Percentiles rank a stretch among this genome's conserved stretches.
These are phyloP conservation scores for Phialemonium atrogriseum DNA, from an alignment of 2,329 filamentous ascomycete species.

Conservation along the genomic window DNA sequence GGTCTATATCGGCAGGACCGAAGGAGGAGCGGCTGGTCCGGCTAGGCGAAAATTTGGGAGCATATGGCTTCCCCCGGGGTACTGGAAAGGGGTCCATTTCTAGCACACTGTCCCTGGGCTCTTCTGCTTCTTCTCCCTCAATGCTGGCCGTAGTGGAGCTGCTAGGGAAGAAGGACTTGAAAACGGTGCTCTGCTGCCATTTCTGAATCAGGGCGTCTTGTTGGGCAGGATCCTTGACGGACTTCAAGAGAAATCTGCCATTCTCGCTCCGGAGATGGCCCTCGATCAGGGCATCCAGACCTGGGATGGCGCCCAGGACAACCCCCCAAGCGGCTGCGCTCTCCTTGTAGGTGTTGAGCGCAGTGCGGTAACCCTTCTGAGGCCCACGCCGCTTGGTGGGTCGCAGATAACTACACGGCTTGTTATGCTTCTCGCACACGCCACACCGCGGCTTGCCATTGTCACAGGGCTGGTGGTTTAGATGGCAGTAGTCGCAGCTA, in stretches of 20 bases:
- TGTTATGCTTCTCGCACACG: constrained; percentile 32
- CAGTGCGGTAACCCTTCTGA: constrained; percentile 28
- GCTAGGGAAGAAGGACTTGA: constrained; percentile 21
- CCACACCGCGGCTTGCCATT: constrained; percentile 36
- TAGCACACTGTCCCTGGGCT: too few species aligned
- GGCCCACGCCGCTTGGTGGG: constrained; percentile 29
- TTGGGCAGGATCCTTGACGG: constrained; percentile 25
- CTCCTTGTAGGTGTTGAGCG: constrained; percentile 28
- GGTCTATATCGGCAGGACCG: too few species aligned
- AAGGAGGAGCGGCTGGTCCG: too few species aligned
- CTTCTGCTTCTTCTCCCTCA: constrained; percentile 4
- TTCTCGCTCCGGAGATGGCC: constrained; percentile 22
- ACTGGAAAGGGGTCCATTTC: too few species aligned
- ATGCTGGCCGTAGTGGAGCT: background rate
- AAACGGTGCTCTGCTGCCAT: constrained; percentile 27
- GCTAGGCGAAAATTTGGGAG: too few species aligned
- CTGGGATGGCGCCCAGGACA: constrained; percentile 25
- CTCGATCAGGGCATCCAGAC: constrained; percentile 25
- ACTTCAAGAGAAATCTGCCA: constrained; percentile 19
- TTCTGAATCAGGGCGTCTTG: constrained; percentile 25
- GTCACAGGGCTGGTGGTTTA: constrained; percentile 39
- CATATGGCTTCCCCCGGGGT: too few species aligned
- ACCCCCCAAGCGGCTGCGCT: constrained; percentile 29
- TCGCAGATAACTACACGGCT: constrained; percentile 27
- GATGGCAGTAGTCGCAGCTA: constrained; percentile 38